phyloP scores from a whole-genome alignment of 208 protist species.

The Leishmania guyanensis region DNA sequence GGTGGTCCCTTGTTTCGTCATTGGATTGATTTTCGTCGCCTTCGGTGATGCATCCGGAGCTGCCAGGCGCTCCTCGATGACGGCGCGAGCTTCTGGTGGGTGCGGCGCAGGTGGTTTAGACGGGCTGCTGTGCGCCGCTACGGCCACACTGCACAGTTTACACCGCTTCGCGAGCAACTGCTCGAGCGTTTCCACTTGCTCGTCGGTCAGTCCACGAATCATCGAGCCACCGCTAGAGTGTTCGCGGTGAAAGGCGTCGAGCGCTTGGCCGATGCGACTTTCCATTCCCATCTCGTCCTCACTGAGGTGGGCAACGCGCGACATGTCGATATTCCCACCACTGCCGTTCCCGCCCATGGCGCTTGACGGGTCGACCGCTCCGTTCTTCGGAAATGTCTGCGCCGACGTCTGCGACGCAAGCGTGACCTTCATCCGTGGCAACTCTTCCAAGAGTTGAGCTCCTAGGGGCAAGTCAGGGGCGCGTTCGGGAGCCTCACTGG shows the following conservation, averaged over 20 bases:
- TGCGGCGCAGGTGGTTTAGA: too few species aligned
- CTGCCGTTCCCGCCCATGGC: not conserved
- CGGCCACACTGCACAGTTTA: too few species aligned
- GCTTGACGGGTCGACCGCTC: not conserved
- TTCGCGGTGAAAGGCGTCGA: not conserved
- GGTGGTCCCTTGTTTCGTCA: not conserved
- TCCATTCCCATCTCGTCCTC: not conserved
- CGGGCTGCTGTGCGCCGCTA: too few species aligned
- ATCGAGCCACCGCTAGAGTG: not conserved
- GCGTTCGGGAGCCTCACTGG: not conserved
- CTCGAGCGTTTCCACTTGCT: not conserved
- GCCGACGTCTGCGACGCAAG: not conserved
- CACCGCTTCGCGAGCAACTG: not conserved
- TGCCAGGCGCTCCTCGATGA: not conserved
- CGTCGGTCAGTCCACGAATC: not conserved
- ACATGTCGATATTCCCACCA: not conserved
- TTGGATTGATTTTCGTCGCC: not conserved
- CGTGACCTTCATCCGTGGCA: not conserved
- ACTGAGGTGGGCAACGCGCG: not conserved
- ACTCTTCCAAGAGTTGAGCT: not conserved
- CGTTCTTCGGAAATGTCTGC: not conserved
- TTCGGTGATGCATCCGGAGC: not conserved
- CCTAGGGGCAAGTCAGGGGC: not conserved
- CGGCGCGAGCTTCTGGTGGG: too few species aligned
- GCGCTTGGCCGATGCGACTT: not conserved